Conservation (phyloP, 192 early-diverging fungal genomes). For the Dissophora ornata region DNA sequence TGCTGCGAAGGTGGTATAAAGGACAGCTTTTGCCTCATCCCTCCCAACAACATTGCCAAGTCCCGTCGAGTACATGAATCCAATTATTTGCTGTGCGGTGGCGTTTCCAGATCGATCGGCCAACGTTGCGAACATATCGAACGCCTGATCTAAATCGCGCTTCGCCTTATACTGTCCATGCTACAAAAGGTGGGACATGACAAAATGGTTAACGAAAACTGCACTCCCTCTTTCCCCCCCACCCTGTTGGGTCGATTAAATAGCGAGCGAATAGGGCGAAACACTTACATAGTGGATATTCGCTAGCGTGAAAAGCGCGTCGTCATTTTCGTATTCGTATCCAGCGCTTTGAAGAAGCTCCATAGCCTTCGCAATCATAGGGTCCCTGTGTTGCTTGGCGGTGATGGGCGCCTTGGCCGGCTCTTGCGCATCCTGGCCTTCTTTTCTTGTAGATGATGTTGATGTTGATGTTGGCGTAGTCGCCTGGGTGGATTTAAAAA, state of each 20-base stretch:
- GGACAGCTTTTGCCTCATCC: slow-evolving; percentile 74
- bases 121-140: slow-evolving; percentile 70
- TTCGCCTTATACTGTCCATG: slow-evolving; percentile 69
- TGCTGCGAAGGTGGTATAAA: slow-evolving; percentile 79
- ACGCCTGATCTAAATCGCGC: slow-evolving; percentile 70
- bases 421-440: slow-evolving; percentile 6
- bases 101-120: slow-evolving; percentile 78
- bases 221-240: not conserved
- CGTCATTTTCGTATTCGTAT: slow-evolving; percentile 58
- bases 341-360: slow-evolving; percentile 61
- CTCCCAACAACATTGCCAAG: slow-evolving; percentile 73
- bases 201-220: not conserved
- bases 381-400: slow-evolving; percentile 31
- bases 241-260: too few relatives aligned
- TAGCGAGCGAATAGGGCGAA: too few relatives aligned
- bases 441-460: slow-evolving; percentile 1
- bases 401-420: not conserved
- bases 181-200: slow-evolving; percentile 31
- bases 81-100: slow-evolving; percentile 89
- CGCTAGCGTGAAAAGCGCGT: slow-evolving; percentile 72
- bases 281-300: slow-evolving; percentile 81
- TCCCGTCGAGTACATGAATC: slow-evolving; percentile 92
- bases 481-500: slow-evolving; percentile 20
- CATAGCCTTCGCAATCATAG: slow-evolving; percentile 47
- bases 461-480: slow-evolving; percentile 6